Base-by-base conservation (phyloP, 1,284 basidiomycete genomes). In the Ustilago trichophora region DNA sequence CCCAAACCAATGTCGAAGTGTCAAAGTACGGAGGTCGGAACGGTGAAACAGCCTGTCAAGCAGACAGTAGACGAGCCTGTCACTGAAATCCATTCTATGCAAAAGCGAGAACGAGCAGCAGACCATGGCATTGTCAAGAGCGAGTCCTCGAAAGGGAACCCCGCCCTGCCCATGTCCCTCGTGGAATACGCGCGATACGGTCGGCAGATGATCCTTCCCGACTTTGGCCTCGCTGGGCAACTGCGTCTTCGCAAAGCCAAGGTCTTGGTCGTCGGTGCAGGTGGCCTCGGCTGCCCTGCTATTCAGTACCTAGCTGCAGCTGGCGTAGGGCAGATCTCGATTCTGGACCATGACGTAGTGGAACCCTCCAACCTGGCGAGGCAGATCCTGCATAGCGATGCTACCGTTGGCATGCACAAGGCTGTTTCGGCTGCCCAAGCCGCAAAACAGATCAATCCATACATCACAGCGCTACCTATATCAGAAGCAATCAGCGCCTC, bases 261-360 rank as follows among this genome's bases (percentile, higher is more conserved):
- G 3, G 88, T 96, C 0, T 88, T 90, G 3, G 91, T 98, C 1
- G 87, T 98, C 4, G 96, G 96, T 16, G 95, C 94, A 3, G 96
- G 96, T 0, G 96, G 95, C 4, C 86, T 99, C 7, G 96, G 96
- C 12, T 98, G 96, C 81, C 95, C 96, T 33, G 91, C 91, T 11
- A 84, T 98, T 33, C 92, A 96, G 77, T 97, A 98, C 81, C 87
- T 98, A 9, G 92, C 88, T 7, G 90, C 92, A 7, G 90, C 92
- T 12, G 96, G 96, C 26, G 86, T 98, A 48, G 96, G 92, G 21
- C 85, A 85, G 42, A 87, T 98, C 48, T 90, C 89, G 0, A 90
- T 98, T 37, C 85, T 98, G 42, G 96, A 99, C 81, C 90, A 93
- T 75, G 96, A 99, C 80, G 83, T 83, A 0, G 93, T 99, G 41